Evolutionary conservation across 805 yeast species (phyloP).

Genomic region (Grigorovia yakushimaensis): DNA sequence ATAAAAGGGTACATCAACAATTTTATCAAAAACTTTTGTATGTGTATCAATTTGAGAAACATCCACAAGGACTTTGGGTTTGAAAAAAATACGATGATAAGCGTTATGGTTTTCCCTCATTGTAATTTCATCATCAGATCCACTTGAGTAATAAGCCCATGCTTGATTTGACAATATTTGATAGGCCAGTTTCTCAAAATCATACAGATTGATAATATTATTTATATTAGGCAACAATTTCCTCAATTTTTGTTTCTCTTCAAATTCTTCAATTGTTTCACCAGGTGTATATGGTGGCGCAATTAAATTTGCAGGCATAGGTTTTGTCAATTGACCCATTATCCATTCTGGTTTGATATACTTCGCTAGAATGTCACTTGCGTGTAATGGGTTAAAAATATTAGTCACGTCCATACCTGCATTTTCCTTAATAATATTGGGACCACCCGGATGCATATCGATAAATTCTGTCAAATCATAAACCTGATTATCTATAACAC

Average conservation of each 20-base stretch:
- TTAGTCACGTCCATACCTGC: constrained; percentile 81
- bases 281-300: constrained; percentile 28
- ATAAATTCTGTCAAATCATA: constrained; percentile 70
- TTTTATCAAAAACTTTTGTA: constrained; percentile 67
- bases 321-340: constrained; percentile 44
- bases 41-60: constrained; percentile 63
- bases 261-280: constrained; percentile 25
- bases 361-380: constrained; percentile 71
- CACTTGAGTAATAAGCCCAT: constrained; percentile 90
- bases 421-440: constrained; percentile 63
- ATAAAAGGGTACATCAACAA: constrained; percentile 70
- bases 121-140: constrained; percentile 87
- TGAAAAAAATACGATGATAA: constrained; percentile 78
- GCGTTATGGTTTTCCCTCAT: constrained; percentile 86
- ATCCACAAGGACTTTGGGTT: constrained; percentile 74
- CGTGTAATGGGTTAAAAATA: constrained; percentile 82
- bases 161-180: constrained; percentile 68
- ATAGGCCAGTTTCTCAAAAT: constrained; percentile 81
- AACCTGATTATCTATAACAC: constrained; percentile 66
- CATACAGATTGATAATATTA: constrained; percentile 66
- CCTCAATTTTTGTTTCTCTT: constrained; percentile 19
- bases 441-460: constrained; percentile 73
- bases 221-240: constrained; percentile 58
- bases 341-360: constrained; percentile 50
- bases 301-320: constrained; percentile 22